phyloP scores from a whole-genome alignment of 768 basidiomycete species.

The Leccinum broughii region DNA sequence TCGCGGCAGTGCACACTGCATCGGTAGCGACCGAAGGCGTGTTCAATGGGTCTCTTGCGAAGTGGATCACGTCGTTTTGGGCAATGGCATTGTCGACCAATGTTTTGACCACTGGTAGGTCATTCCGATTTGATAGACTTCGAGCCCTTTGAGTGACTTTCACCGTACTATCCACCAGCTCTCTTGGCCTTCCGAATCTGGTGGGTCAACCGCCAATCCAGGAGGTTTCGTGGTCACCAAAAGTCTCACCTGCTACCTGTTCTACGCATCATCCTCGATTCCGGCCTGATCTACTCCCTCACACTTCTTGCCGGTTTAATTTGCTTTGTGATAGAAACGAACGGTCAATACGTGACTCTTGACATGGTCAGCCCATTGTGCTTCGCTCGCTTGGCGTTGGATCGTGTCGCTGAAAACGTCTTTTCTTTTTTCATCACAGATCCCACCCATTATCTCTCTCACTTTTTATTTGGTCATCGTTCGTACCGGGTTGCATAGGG shows the following conservation, averaged over 20 bases:
- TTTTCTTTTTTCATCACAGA: slow-evolving; percentile 17
- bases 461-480: slow-evolving; percentile 45
- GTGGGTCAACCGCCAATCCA: slow-evolving; percentile 25
- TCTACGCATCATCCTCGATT: slow-evolving; percentile 37
- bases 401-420: background rate
- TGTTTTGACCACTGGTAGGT: slow-evolving; percentile 33
- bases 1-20: slow-evolving; percentile 7
- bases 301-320: slow-evolving; percentile 35
- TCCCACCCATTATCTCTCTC: slow-evolving; percentile 42
- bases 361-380: slow-evolving; percentile 31
- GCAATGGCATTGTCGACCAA: slow-evolving; percentile 34
- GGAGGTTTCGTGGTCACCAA: slow-evolving; percentile 11
- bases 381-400: background rate
- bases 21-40: background rate
- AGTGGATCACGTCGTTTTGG: slow-evolving; percentile 39
- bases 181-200: slow-evolving; percentile 35
- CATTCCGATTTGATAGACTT: background rate
- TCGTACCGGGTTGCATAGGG: slow-evolving; percentile 31
- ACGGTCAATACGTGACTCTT: slow-evolving; percentile 36
- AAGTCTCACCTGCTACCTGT: slow-evolving; percentile 14
- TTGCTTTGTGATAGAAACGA: slow-evolving; percentile 29
- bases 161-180: slow-evolving; percentile 11
- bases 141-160: background rate
- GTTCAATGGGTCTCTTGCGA: slow-evolving; percentile 26
- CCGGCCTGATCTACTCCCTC: slow-evolving; percentile 40